Percentiles rank a stretch among this genome's conserved stretches.
These are phyloP conservation scores for Crithidia sp. DNA, from an alignment of 208 protist genomes.

Conservation along the genomic window DNA sequence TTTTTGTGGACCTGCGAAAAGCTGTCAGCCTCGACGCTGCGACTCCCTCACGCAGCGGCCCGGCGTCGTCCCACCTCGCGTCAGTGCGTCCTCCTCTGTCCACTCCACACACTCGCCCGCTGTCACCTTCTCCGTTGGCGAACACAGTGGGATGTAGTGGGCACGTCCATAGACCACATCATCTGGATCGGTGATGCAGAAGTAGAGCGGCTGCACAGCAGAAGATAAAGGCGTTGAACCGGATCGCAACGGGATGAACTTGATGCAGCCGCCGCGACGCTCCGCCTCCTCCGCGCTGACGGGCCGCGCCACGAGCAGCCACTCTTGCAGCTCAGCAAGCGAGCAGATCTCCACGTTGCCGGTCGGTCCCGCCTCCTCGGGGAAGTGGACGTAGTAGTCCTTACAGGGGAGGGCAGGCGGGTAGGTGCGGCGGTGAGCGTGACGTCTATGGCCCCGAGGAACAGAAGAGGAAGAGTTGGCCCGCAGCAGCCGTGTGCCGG, in stretches of 20 bases:
- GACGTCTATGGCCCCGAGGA: neutral
- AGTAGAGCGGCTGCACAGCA: neutral
- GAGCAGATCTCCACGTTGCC: neutral
- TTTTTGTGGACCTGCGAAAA: too few species aligned
- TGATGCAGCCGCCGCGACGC: slow-evolving; percentile 1
- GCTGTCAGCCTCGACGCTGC: neutral
- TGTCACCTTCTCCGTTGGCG: neutral
- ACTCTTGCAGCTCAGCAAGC: neutral
- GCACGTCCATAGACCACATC: neutral
- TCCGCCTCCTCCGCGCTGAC: neutral
- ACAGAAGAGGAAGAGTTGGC: neutral
- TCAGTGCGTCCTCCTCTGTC: neutral
- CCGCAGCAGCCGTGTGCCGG: too few species aligned
- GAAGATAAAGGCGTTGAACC: neutral
- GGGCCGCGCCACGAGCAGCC: neutral
- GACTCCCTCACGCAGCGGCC: neutral
- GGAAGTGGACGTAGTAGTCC: slow-evolving; percentile 2
- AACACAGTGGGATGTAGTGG: neutral
- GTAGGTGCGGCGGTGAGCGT: neutral
- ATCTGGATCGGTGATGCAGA: slow-evolving; percentile 4
- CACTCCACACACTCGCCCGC: neutral
- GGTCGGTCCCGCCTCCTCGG: slow-evolving; percentile 1
- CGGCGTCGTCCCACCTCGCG: neutral
- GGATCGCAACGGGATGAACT: neutral
- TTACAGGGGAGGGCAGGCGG: neutral